These are phyloP conservation scores for Globisporangium splendens DNA, from an alignment of 352 stramenopile genomes.

Conservation along the genomic window DNA sequence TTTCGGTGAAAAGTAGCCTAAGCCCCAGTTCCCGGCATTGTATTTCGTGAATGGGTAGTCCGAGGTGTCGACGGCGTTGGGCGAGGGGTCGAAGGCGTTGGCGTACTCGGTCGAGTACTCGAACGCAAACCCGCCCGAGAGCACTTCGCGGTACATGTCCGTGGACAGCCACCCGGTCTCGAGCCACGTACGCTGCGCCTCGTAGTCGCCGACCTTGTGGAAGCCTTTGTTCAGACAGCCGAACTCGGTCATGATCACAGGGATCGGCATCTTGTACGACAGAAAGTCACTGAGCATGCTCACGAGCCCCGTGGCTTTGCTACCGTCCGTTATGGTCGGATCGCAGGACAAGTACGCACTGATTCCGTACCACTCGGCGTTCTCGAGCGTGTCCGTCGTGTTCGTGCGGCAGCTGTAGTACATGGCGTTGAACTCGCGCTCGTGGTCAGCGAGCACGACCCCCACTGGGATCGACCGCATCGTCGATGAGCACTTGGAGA, in stretches of 20 bases:
- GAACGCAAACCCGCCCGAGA: constrained; percentile 74
- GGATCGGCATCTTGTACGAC: constrained; percentile 58
- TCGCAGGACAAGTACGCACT: constrained; percentile 86
- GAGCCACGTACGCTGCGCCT: constrained; percentile 60
- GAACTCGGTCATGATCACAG: constrained; percentile 83
- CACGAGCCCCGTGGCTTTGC: constrained; percentile 48
- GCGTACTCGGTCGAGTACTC: constrained; percentile 81
- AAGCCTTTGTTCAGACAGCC: constrained; percentile 66
- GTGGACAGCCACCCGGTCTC: constrained; percentile 56
- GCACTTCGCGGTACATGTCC: constrained; percentile 42
- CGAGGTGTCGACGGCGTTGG: constrained; percentile 30
- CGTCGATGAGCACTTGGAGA: constrained; percentile 35
- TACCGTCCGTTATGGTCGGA: constrained; percentile 21
- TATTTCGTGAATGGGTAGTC: constrained; percentile 16
- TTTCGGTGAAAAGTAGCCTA: constrained; percentile 72
- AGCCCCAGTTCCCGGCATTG: constrained; percentile 67
- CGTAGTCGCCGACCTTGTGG: constrained; percentile 50
- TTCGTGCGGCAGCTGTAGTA: constrained; percentile 88
- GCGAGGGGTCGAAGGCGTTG: constrained; percentile 39
- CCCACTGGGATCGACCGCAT: constrained; percentile 77
- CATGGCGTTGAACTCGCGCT: constrained; percentile 59
- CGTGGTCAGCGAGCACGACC: constrained; percentile 58
- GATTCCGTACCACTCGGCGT: constrained; percentile 84
- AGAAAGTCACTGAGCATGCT: constrained; percentile 61
- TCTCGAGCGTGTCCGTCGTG: constrained; percentile 62